Base-by-base conservation (phyloP, 2,329 filamentous ascomycete genomes). In the Claviceps sp. region DNA sequence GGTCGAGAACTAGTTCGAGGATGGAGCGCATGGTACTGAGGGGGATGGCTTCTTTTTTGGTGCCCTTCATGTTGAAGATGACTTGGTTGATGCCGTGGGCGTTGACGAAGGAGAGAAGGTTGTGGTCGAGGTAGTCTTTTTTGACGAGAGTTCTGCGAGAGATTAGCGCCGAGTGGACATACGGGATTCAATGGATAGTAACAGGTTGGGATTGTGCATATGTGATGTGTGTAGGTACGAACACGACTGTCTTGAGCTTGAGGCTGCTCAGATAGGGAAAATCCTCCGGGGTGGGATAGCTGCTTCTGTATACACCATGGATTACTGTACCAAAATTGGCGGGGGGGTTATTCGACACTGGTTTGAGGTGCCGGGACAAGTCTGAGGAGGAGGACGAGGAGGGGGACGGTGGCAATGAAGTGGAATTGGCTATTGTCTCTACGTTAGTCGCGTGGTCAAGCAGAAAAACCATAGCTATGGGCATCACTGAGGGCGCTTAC, bases 61-160 rank as follows among this genome's bases (percentile, higher is more conserved):
- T 95, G n/a, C 89, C 85, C 55, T 83, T 79, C 73, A 96, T 86
- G 58, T 84, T 78, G 61, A 95, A 84, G 43, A 87, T 74, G 57
- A 82, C 72, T 59, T 94, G 88, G 45, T 75, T 75, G 61, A 95
- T 91, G 55, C 74, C 75, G 58, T 85, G 80, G 5, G 71, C 66
- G 40, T 72, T 63, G 58, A 94, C 78, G 63, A 93, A 95, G 2
- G 68, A 62, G 22, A 71, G 63, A 50, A 80, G 78, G 0, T 72
- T 74, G 3, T 73, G 65, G 8, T 72, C 68, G 4, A 73, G 69
- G 16, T 78, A 72, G 3, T 84, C 79, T 56, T 81, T 82, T 45
- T 78, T 75, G 47, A 85, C 82, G 36, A 86, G 69, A 1, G 82
- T 84, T 26, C 79, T 83, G 48, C 1, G 20, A 13, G 9, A 26